Evolutionary conservation across 2,329 filamentous ascomycete genomes (phyloP).

Genomic region (Sporothrix luriei): DNA sequence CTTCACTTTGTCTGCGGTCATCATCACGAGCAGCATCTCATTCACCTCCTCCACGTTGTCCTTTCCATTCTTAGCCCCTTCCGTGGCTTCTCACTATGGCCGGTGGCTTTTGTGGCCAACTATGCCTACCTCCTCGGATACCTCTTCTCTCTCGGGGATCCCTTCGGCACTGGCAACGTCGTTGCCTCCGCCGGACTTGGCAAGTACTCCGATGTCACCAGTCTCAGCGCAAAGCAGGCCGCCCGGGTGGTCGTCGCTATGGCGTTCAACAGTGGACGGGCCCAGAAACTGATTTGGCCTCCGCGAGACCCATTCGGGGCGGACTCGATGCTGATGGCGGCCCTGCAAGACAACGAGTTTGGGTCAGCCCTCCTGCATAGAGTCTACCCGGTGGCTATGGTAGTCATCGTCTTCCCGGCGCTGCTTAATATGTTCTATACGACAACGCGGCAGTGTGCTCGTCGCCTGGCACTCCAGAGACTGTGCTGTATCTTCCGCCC

Average conservation of each 20-base stretch:
- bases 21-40: not conserved
- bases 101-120: slow-evolving; percentile 23
- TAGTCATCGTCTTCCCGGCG: not conserved
- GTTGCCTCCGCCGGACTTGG: not conserved
- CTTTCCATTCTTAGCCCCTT: not conserved
- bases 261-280: slow-evolving; percentile 32
- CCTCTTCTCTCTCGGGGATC: slow-evolving; percentile 20
- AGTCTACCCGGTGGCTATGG: not conserved
- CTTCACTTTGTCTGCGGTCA: not conserved
- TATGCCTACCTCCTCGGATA: slow-evolving; percentile 31
- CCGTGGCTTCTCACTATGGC: not conserved
- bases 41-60: not conserved
- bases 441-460: not conserved
- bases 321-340: no score
- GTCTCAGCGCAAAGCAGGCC: not conserved
- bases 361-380: not conserved
- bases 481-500: not conserved
- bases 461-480: not conserved
- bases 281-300: slow-evolving; percentile 25
- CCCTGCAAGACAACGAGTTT: not conserved
- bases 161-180: not conserved
- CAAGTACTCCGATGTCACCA: not conserved
- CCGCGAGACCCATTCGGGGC: not conserved
- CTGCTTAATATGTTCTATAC: slow-evolving; percentile 13
- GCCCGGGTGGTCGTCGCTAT: slow-evolving; percentile 7